These are phyloP conservation scores for Pulveroboletus sp. DNA, from an alignment of 768 basidiomycete species.

Conservation along the genomic window DNA sequence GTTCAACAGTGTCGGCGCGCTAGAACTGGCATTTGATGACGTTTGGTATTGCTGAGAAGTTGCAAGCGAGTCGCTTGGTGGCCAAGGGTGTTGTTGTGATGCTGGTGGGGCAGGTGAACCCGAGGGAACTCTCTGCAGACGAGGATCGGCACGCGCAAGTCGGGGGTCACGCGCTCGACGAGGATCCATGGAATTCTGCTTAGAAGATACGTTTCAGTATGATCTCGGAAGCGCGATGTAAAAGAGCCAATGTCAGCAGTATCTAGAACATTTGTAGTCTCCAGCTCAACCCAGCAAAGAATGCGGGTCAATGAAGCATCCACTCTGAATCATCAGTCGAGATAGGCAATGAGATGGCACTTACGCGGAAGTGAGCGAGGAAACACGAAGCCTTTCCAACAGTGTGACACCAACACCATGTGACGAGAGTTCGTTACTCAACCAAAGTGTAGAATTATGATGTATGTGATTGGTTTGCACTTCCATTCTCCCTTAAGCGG, in stretches of 20 bases:
- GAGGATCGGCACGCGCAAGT: conserved; percentile 65
- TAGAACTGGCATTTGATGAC: conserved; percentile 7
- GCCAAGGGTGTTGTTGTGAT: conserved; percentile 26
- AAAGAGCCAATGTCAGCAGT: conserved; percentile 70
- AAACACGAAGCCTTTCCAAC: background rate
- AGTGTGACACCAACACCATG: conserved; percentile 12
- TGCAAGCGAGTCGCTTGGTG: conserved; percentile 11
- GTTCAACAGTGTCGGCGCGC: background rate
- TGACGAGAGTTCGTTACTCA: too few species aligned
- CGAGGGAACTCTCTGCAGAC: conserved; percentile 49
- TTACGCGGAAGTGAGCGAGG: conserved; percentile 15
- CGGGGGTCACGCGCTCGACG: conserved; percentile 78
- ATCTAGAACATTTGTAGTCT: conserved; percentile 86
- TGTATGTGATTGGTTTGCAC: too few species aligned
- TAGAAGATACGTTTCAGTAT: conserved; percentile 11
- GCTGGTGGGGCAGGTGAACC: conserved; percentile 32
- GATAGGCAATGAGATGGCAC: conserved; percentile 8
- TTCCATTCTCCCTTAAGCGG: too few species aligned
- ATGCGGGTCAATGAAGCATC: conserved; percentile 74
- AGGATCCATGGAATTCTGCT: conserved; percentile 59
- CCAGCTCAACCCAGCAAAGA: conserved; percentile 57
- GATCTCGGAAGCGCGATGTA: conserved; percentile 10
- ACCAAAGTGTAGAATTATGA: too few species aligned
- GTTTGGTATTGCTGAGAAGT: conserved; percentile 17
- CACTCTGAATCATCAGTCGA: conserved; percentile 86